Conservation (phyloP, 306 rosid genomes). For the Begonia fuchsioides region DNA sequence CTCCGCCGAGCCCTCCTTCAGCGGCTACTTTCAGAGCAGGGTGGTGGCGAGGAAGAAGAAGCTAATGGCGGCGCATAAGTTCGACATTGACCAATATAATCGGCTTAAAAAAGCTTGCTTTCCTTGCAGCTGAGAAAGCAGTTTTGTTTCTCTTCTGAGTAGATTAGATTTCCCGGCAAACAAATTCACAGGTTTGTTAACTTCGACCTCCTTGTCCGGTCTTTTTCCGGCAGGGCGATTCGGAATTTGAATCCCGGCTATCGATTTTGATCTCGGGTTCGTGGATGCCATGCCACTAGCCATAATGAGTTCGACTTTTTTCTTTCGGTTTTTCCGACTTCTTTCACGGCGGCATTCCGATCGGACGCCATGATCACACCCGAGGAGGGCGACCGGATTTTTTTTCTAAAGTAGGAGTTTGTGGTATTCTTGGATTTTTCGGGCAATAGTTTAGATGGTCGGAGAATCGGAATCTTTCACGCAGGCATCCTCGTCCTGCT, state of each 20-base stretch:
- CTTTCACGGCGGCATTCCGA: slow-evolving; percentile 36
- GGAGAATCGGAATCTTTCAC: no score
- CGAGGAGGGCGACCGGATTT: slow-evolving; percentile 61
- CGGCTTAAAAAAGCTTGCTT: slow-evolving; percentile 33
- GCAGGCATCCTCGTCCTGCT: no score
- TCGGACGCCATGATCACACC: slow-evolving; percentile 26
- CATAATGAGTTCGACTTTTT: no score
- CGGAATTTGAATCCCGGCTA: no score
- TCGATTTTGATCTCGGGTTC: no score
- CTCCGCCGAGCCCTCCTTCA: slow-evolving; percentile 55
- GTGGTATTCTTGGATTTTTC: slow-evolving; percentile 46
- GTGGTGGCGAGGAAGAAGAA: slow-evolving; percentile 35
- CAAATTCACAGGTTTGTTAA: no score
- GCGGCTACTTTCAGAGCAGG: slow-evolving; percentile 45
- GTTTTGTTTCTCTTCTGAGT: no score
- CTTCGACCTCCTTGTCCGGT: no score
- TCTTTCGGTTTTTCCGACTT: slow-evolving; percentile 49
- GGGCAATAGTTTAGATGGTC: slow-evolving; percentile 36
- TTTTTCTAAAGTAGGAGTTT: slow-evolving; percentile 32
- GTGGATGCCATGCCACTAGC: no score
- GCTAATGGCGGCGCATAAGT: slow-evolving; percentile 37
- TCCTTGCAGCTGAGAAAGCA: slow-evolving; percentile 7
- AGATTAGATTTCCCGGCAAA: no score
- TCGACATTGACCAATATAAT: slow-evolving; percentile 31
- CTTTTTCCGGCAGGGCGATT: no score